Conservation (phyloP, 2,329 filamentous ascomycete species). For the Fusarium liriodendri region DNA sequence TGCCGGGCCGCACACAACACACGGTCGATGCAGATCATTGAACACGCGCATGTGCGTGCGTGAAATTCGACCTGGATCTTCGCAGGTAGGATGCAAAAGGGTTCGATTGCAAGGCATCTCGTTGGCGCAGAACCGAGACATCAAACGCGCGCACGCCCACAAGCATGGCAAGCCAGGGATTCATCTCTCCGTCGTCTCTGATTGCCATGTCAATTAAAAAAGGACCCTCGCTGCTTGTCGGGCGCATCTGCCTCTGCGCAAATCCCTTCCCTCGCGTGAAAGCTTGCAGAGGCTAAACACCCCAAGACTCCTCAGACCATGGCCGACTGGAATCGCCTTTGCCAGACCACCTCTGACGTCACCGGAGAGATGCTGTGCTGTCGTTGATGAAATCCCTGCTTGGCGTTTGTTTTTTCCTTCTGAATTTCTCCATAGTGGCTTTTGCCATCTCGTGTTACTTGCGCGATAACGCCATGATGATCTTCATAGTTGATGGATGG, state of each 20-base stretch:
- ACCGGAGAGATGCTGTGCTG: slow-evolving; percentile 23
- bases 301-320: slow-evolving; percentile 6
- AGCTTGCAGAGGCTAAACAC: slow-evolving; percentile 22
- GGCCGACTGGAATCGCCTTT: slow-evolving; percentile 10
- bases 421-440: slow-evolving; percentile 3
- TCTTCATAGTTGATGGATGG: slow-evolving; percentile 1
- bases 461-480: slow-evolving; percentile 6
- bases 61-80: background rate
- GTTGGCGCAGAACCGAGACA: slow-evolving; percentile 28
- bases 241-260: slow-evolving; percentile 1
- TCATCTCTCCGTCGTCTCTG: background rate
- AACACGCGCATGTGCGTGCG: background rate
- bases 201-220: background rate
- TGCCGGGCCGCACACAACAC: slow-evolving; percentile 5
- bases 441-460: slow-evolving; percentile 23
- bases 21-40: slow-evolving; percentile 23
- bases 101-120: slow-evolving; percentile 15
- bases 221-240: slow-evolving; percentile 2
- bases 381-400: slow-evolving; percentile 17
- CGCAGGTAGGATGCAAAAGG: background rate
- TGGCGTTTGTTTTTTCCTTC: background rate
- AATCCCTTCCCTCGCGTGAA: slow-evolving; percentile 28
- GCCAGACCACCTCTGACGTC: slow-evolving; percentile 36
- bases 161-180: slow-evolving; percentile 16
- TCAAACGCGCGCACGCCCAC: slow-evolving; percentile 24